Evolutionary conservation across 805 yeast species (phyloP), one percentile per base, ranked within the genome.

Genomic region (Lachancea cidri): DNA sequence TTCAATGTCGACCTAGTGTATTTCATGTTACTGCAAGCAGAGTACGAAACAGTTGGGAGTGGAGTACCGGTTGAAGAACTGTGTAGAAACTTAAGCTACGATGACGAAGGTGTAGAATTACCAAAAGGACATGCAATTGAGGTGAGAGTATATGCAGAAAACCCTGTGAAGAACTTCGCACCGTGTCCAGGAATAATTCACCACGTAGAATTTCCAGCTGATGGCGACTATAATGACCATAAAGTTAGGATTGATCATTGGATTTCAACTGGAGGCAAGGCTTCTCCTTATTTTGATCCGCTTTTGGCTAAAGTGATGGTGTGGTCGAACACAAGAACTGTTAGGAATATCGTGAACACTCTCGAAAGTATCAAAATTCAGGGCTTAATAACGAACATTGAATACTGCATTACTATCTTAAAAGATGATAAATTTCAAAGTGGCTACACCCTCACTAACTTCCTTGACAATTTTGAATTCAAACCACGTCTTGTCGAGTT

Each of bases 181-280:
- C 98, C 98, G 16, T 86, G 96, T 25, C 98, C 98, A 22, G 98
- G 98, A 49, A 94, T 84, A 64, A 69, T 91, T 43, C 80, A 87
- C 8, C 88, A 86, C 49, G 89, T 91, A 30, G 62, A 67, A 38
- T 93, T 89, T 72, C 98, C 98, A 2, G 65, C 27, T 22, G 27
- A 7, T 22, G 27, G 27, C 27, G 11, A 22, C 11, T 22, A 7
- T 22, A 7, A 22, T 7, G 11, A 11, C 27, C 27, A 68, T 16
- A 83, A 88, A 84, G 96, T 96, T 6, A 80, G 98, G 67, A 77
- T 91, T 48, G 98, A 91, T 60, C 83, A 93, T 11, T 93, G 98
- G 98, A 91, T 87, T 37, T 70, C 77, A 42, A 83, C 83, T 48
- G 98, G 98, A 49, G 82, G 96, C 9, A 79, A 73, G 25, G 70